phyloP scores from a whole-genome alignment of 2,329 filamentous ascomycete species.

The Venturiaceae sp. region DNA sequence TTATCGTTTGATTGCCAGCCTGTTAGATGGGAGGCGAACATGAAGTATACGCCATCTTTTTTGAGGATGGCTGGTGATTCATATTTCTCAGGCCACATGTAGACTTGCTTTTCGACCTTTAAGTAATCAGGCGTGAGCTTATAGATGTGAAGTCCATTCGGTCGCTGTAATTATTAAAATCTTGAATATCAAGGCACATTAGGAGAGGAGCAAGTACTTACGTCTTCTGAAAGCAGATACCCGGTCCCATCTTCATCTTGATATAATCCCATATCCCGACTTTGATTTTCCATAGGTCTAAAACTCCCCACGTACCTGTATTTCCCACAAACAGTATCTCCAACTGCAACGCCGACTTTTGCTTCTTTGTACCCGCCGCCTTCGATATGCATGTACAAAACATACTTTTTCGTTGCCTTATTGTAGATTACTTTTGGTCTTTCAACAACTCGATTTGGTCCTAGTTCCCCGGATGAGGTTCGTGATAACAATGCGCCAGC shows the following conservation, averaged over 20 bases:
- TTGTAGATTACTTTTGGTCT: constrained; percentile 62
- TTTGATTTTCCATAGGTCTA: constrained; percentile 40
- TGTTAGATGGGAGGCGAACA: constrained; percentile 11
- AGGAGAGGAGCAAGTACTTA: constrained; percentile 21
- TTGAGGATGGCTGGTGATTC: constrained; percentile 58
- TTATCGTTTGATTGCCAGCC: constrained; percentile 55
- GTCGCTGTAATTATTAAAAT: constrained; percentile 29
- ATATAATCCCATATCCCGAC: constrained; percentile 50
- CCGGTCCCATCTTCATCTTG: constrained; percentile 52
- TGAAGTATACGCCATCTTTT: constrained; percentile 35
- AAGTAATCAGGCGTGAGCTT: constrained; percentile 48
- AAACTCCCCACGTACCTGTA: constrained; percentile 43
- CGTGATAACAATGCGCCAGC: constrained; percentile 49
- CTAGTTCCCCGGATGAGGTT: constrained; percentile 45
- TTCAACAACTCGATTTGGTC: constrained; percentile 53
- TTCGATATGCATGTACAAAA: constrained; percentile 64
- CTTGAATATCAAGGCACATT: background rate
- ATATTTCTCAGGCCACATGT: constrained; percentile 44
- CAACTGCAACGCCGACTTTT: constrained; percentile 53
- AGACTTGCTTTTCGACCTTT: constrained; percentile 37
- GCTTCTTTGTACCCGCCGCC: constrained; percentile 51
- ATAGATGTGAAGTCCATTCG: constrained; percentile 49
- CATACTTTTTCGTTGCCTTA: constrained; percentile 51
- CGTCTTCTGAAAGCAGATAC: constrained; percentile 55
- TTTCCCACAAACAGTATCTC: constrained; percentile 48